A percentile compares a stretch with the other conserved stretches of the same genome.
Evolutionary conservation across 1,284 basidiomycete species (phyloP).

Genomic region (Rhodotorula sp.): DNA sequence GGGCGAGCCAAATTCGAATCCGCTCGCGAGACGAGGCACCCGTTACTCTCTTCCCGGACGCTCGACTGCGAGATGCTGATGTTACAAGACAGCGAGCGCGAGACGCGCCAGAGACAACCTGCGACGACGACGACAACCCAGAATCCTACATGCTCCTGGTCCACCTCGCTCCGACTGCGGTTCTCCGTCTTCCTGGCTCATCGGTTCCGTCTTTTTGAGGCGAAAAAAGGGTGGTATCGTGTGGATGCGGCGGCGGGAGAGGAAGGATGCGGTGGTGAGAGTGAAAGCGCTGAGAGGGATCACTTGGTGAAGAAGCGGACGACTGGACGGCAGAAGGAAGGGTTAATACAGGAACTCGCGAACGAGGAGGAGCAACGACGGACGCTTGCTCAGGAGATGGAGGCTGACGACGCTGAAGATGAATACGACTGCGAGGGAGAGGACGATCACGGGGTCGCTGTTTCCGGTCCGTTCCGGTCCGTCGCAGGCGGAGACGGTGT

Average conservation of each 20-base stretch:
- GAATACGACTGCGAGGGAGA: slow-evolving; percentile 94
- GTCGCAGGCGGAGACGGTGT: slow-evolving; percentile 7
- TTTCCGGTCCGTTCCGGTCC: slow-evolving; percentile 8
- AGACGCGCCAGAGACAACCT: too few relatives aligned
- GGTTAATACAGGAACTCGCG: too few relatives aligned
- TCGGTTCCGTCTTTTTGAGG: background rate
- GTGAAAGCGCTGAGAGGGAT: background rate
- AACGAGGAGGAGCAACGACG: background rate
- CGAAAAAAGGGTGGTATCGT: background rate
- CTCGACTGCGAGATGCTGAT: too few relatives aligned
- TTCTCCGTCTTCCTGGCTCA: background rate
- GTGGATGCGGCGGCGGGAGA: background rate
- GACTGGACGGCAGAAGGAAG: slow-evolving; percentile 1
- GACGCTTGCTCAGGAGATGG: slow-evolving; percentile 83
- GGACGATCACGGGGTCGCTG: slow-evolving; percentile 96
- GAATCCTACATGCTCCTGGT: too few relatives aligned
- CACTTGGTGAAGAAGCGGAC: slow-evolving; percentile 36
- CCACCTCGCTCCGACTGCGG: too few relatives aligned
- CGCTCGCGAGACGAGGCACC: too few relatives aligned
- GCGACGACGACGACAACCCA: too few relatives aligned
- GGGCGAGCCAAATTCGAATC: too few relatives aligned
- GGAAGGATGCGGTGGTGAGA: background rate
- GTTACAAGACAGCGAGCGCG: too few relatives aligned
- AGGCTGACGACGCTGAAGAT: slow-evolving; percentile 99
- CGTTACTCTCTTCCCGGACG: too few relatives aligned